phyloP scores from a whole-genome alignment of 768 basidiomycete species.

The Rhodotorula babjevae region DNA sequence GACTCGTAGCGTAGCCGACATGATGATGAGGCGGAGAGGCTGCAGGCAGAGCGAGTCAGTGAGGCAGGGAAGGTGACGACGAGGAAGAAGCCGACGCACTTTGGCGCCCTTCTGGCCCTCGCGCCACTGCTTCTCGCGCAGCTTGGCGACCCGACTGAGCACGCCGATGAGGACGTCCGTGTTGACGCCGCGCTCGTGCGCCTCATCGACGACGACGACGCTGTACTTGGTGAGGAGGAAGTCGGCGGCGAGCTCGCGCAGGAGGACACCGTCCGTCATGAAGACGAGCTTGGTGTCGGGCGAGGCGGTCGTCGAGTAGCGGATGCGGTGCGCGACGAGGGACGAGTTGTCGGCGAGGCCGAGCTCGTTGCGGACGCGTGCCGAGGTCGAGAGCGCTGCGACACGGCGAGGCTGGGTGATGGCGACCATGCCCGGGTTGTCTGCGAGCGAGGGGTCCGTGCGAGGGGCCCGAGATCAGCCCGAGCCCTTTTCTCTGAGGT shows the following conservation, averaged over 20 bases:
- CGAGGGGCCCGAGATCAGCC: too few species aligned
- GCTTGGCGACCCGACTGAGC: constrained; percentile 81
- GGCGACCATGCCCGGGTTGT: constrained; percentile 96
- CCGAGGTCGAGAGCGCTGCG: constrained; percentile 92
- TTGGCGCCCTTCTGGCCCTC: constrained; percentile 66
- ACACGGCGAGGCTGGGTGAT: constrained; percentile 96
- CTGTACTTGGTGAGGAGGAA: constrained; percentile 92
- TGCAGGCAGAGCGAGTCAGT: constrained; percentile 43
- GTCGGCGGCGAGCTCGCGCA: constrained; percentile 85
- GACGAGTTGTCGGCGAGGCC: constrained; percentile 63
- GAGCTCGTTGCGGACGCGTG: constrained; percentile 88
- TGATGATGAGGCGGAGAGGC: constrained; percentile 90
- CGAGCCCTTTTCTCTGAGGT: too few species aligned
- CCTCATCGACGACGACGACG: constrained; percentile 93
- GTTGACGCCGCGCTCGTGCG: constrained; percentile 96
- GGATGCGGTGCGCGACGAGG: constrained; percentile 90
- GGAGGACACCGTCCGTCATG: constrained; percentile 96
- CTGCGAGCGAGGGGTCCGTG: too few species aligned
- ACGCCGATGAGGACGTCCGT: constrained; percentile 97
- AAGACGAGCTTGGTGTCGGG: constrained; percentile 90
- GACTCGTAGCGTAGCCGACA: constrained; percentile 95
- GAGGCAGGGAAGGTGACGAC: constrained; percentile 3
- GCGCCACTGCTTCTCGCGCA: constrained; percentile 85
- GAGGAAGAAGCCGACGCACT: constrained; percentile 49
- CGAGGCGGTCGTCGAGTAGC: constrained; percentile 91